A percentile compares a stretch with the other conserved stretches of the same genome.
These are phyloP conservation scores for Fonsecaea pugnacius DNA, from an alignment of 2,329 filamentous ascomycete species.

Conservation along the genomic window DNA sequence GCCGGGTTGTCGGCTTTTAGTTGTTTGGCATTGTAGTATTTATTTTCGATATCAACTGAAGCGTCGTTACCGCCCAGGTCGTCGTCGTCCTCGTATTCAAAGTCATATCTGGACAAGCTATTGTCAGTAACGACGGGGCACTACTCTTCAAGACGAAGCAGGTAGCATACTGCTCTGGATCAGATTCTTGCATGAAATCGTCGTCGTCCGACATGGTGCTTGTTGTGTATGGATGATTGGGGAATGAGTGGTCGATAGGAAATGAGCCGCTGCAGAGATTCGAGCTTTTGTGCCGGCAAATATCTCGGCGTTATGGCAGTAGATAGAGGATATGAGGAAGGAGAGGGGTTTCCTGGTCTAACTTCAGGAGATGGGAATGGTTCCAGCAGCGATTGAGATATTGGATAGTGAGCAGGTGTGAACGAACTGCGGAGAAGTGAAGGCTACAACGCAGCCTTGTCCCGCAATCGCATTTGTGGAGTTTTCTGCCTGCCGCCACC, in stretches of 20 bases:
- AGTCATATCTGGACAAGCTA: slow-evolving; percentile 8
- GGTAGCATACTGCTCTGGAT: slow-evolving; percentile 71
- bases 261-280: background rate
- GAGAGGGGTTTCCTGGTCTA: background rate
- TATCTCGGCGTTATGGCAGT: background rate
- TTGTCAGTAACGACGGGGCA: slow-evolving; percentile 1
- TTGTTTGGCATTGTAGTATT: slow-evolving; percentile 99
- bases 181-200: slow-evolving; percentile 93
- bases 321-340: background rate
- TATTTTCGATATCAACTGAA: slow-evolving; percentile 96
- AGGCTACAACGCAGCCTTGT: slow-evolving; percentile 5
- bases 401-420: background rate
- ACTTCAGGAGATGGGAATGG: background rate
- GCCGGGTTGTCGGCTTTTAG: slow-evolving; percentile 85
- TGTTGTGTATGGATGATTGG: background rate
- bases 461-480: slow-evolving; percentile 18
- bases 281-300: background rate
- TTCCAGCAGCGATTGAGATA: background rate
- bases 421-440: slow-evolving; percentile 4
- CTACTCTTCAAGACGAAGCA: background rate
- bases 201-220: slow-evolving; percentile 76
- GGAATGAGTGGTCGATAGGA: background rate
- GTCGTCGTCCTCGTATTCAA: slow-evolving; percentile 21
- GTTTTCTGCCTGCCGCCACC: slow-evolving; percentile 6
- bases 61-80: slow-evolving; percentile 65